Percentiles rank a stretch among this genome's conserved stretches.
Evolutionary conservation across 1,139 yeast species (phyloP).

Genomic region (Sugiyamaella neomexicana): DNA sequence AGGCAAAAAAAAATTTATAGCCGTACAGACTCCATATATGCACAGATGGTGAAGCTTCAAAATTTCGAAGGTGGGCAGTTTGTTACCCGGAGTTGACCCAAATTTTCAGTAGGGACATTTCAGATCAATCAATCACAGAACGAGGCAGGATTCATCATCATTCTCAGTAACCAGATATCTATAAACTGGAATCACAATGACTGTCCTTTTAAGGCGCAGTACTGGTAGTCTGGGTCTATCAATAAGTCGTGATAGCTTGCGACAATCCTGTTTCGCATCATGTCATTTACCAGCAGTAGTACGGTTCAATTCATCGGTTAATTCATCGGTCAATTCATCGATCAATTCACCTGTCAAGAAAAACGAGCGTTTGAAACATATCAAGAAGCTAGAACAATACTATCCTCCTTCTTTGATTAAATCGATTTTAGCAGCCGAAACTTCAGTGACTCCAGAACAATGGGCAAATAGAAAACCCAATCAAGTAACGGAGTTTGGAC

Average conservation of each 20-base stretch:
- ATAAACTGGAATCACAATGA: not conserved
- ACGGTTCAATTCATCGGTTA: constrained; percentile 1
- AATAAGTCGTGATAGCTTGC: not conserved
- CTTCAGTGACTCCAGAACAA: constrained; percentile 64
- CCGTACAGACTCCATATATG: constrained; percentile 3
- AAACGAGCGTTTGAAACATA: constrained; percentile 46
- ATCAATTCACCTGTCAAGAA: not conserved
- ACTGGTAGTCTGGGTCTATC: not conserved
- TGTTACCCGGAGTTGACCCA: constrained; percentile 11
- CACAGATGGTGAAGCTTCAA: not conserved
- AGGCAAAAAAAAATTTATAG: constrained; percentile 9
- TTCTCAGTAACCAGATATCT: not conserved
- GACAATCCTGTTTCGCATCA: not conserved
- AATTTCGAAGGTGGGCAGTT: not conserved
- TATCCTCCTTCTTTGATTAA: constrained; percentile 77
- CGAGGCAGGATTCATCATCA: not conserved
- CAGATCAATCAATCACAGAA: too few species aligned
- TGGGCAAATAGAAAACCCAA: constrained; percentile 45
- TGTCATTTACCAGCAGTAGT: not conserved
- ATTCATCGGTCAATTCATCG: not conserved
- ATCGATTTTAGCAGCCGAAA: constrained; percentile 78
- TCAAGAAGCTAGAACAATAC: constrained; percentile 63
- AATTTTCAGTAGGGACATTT: constrained; percentile 5
- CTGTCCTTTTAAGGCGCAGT: constrained; percentile 5
- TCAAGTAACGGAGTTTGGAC: constrained; percentile 52